Conservation (phyloP, 192 early-diverging fungal species). For the Thamnidium elegans region DNA sequence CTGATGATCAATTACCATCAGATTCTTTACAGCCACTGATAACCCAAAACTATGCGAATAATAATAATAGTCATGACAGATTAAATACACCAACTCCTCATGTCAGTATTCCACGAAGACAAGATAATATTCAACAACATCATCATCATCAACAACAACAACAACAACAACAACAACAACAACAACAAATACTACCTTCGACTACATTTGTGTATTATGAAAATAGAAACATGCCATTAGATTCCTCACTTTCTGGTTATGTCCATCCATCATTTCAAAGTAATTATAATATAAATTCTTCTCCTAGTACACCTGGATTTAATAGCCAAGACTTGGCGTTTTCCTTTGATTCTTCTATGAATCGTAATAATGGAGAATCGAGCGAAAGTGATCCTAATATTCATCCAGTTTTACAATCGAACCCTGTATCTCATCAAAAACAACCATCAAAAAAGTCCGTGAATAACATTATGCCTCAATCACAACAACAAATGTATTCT, state of each 20-base stretch:
- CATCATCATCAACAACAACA: neutral
- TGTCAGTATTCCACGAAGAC: neutral
- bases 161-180: neutral
- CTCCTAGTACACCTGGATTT: neutral
- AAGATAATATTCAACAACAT: too few relatives aligned
- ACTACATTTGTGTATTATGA: slow-evolving; percentile 16
- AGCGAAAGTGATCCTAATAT: neutral
- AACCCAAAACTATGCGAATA: too few relatives aligned
- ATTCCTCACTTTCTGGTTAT: slow-evolving; percentile 2
- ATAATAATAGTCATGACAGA: too few relatives aligned
- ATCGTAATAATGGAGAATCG: neutral
- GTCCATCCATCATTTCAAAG: neutral
- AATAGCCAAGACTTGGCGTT: neutral
- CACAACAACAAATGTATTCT: neutral
- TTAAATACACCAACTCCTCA: too few relatives aligned
- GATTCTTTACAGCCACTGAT: too few relatives aligned
- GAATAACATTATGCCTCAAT: neutral
- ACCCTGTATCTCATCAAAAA: neutral
- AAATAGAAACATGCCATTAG: neutral
- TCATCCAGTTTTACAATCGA: neutral
- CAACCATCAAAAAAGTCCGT: neutral
- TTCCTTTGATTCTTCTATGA: neutral
- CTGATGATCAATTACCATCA: too few relatives aligned
- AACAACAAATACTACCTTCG: neutral
- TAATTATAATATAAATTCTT: neutral